Conservation (phyloP, 1,139 yeast species). For the Taphrina sp. region DNA sequence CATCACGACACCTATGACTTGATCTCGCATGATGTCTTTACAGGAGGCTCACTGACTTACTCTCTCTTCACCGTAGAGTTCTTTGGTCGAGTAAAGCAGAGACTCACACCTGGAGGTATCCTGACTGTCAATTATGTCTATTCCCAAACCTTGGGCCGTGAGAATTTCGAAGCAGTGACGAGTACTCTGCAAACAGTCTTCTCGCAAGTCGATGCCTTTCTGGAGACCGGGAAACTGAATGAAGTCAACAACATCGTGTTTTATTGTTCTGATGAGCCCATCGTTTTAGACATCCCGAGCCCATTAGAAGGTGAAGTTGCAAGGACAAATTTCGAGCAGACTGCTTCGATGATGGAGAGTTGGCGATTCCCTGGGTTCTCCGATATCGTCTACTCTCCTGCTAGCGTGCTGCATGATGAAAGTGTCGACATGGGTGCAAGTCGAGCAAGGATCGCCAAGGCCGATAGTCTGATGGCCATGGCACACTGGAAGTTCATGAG, state of each 20-base stretch:
- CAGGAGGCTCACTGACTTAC: conserved; percentile 23
- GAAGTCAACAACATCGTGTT: conserved; percentile 23
- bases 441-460: not conserved
- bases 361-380: conserved; percentile 6
- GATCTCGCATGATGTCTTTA: conserved; percentile 26
- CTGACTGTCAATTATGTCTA: conserved; percentile 25
- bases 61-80: conserved; percentile 17
- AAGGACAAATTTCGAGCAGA: conserved; percentile 8
- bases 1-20: conserved; percentile 6
- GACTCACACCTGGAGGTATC: conserved; percentile 6
- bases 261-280: conserved; percentile 2
- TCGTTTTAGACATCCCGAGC: conserved; percentile 13
- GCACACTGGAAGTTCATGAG: conserved; percentile 28
- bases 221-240: conserved; percentile 19
- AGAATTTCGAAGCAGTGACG: conserved; percentile 1
- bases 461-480: conserved; percentile 11
- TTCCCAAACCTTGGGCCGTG: not conserved
- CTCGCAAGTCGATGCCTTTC: conserved; percentile 6
- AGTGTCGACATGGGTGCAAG: conserved; percentile 2
- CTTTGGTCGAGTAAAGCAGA: not conserved
- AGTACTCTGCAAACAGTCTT: conserved; percentile 14
- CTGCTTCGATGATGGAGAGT: conserved; percentile 14
- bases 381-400: not conserved
- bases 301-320: not conserved
- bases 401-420: conserved; percentile 12